Evolutionary conservation across 805 yeast species (phyloP).

Genomic region (Starmerella vaccinii): DNA sequence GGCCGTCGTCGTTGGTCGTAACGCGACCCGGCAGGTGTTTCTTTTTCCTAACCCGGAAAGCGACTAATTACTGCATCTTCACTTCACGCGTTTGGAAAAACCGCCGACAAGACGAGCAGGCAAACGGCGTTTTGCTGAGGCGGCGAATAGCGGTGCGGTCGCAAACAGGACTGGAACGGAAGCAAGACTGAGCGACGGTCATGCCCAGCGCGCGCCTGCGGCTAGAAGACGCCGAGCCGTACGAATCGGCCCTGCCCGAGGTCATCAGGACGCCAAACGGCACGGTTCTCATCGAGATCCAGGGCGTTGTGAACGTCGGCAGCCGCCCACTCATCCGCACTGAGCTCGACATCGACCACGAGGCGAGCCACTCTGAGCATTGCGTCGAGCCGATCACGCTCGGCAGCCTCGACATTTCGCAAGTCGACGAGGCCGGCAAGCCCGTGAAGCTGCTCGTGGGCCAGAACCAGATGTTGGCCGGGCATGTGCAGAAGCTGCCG

Average conservation of each 20-base stretch:
- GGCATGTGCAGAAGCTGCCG: slow-evolving; percentile 19
- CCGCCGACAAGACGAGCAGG: no score
- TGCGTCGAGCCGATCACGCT: slow-evolving; percentile 1
- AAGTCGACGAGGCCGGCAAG: slow-evolving; percentile 14
- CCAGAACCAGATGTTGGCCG: slow-evolving; percentile 19
- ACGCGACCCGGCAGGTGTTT: no score
- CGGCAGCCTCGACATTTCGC: slow-evolving; percentile 19
- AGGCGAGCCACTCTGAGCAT: background rate
- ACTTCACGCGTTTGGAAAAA: background rate
- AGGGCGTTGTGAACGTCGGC: slow-evolving; percentile 21
- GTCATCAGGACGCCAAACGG: slow-evolving; percentile 16
- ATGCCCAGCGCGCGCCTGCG: slow-evolving; percentile 14
- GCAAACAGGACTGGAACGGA: no score
- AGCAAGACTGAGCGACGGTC: background rate
- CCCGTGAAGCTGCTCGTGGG: slow-evolving; percentile 19
- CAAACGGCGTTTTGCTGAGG: no score
- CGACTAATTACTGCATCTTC: background rate
- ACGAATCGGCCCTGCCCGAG: slow-evolving; percentile 8
- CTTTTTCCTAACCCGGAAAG: background rate
- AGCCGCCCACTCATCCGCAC: slow-evolving; percentile 16
- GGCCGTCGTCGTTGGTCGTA: background rate
- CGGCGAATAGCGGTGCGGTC: no score
- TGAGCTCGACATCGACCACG: slow-evolving; percentile 18
- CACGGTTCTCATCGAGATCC: slow-evolving; percentile 21
- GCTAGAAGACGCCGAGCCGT: background rate